Conservation (phyloP, 75 land plant species). For the Cupressus sempervirens region DNA sequence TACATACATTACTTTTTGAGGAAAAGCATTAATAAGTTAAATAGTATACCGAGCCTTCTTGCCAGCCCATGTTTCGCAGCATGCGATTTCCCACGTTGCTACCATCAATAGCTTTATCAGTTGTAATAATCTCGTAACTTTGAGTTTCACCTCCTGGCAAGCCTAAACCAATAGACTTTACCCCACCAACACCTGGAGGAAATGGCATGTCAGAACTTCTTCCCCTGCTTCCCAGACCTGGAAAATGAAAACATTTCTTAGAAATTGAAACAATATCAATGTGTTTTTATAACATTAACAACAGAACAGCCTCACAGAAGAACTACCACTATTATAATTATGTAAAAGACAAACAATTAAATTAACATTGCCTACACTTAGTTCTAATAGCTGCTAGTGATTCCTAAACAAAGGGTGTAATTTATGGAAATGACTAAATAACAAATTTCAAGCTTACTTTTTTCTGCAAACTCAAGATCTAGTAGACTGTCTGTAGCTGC, state of each 20-base stretch:
- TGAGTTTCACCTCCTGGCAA: conserved; percentile 33
- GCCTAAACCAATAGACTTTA: conserved; percentile 22
- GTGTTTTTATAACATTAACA: not conserved
- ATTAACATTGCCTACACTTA: not conserved
- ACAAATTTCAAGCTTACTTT: conserved; percentile 42
- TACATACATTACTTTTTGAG: not conserved
- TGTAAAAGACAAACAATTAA: not conserved
- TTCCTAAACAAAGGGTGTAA: not conserved
- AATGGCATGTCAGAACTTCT: conserved; percentile 49
- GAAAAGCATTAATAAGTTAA: not conserved
- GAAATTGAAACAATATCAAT: not conserved
- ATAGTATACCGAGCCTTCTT: conserved; percentile 83
- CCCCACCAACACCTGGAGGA: conserved; percentile 85
- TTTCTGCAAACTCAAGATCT: conserved; percentile 35
- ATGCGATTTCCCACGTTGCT: conserved; percentile 91
- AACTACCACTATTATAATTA: not conserved
- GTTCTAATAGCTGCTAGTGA: not conserved
- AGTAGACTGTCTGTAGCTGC: conserved; percentile 39
- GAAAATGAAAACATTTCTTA: not conserved
- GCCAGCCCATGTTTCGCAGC: conserved; percentile 99
- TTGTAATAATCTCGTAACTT: conserved; percentile 77
- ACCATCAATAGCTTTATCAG: conserved; percentile 91
- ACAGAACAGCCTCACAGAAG: not conserved
- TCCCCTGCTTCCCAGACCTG: conserved; percentile 8
- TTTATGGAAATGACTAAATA: not conserved